phyloP scores from a whole-genome alignment of 768 basidiomycete genomes.

The Dentipellis fragilis region DNA sequence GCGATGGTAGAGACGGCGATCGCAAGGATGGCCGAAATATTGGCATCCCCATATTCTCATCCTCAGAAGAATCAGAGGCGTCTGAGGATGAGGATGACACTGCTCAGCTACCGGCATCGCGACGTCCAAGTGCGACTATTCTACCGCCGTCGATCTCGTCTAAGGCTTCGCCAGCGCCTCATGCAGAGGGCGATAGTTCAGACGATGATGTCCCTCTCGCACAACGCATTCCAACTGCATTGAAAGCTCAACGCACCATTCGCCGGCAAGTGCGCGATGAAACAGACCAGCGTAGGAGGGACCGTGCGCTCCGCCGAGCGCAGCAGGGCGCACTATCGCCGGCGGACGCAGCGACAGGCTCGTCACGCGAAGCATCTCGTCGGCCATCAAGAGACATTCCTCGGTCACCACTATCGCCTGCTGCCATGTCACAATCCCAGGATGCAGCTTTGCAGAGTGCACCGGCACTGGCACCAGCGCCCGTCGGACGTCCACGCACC shows the following conservation, averaged over 20 bases:
- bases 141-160: not conserved
- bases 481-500: constrained; percentile 6
- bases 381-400: not conserved
- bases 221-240: constrained; percentile 69
- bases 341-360: not conserved
- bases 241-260: constrained; percentile 75
- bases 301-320: constrained; percentile 13
- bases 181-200: constrained; percentile 4
- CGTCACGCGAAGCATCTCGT: not conserved
- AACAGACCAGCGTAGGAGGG: constrained; percentile 41
- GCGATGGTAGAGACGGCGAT: constrained; percentile 28
- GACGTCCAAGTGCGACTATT: constrained; percentile 1
- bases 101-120: constrained; percentile 26
- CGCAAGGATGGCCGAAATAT: constrained; percentile 27
- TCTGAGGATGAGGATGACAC: constrained; percentile 36
- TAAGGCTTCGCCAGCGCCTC: constrained; percentile 9
- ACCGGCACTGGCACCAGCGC: not conserved
- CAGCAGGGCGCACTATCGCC: constrained; percentile 4
- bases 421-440: not conserved
- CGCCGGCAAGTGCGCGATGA: constrained; percentile 64
- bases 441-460: not conserved
- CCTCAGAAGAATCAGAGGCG: constrained; percentile 21
- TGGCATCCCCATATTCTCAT: constrained; percentile 20
- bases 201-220: constrained; percentile 82
- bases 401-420: not conserved